Conservation (phyloP, 179 eudicot genomes). For the Sideroxylon spinosum region DNA sequence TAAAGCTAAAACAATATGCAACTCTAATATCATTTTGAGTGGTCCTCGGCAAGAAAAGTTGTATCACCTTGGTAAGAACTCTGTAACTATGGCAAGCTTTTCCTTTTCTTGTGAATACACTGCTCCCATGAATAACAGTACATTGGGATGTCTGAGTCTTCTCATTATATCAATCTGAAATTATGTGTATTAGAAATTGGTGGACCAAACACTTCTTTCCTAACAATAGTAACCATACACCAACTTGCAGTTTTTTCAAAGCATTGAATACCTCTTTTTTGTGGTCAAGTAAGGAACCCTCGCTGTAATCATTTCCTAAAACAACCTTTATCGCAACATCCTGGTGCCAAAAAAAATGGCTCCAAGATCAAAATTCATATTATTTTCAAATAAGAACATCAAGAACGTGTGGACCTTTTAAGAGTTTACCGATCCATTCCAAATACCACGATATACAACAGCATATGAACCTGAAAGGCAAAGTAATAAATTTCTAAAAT, state of each 20-base stretch:
- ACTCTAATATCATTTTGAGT: background rate
- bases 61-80: slow-evolving; percentile 60
- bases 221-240: background rate
- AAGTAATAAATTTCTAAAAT: background rate
- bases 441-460: slow-evolving; percentile 65
- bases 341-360: slow-evolving; percentile 20
- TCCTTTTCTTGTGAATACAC: slow-evolving; percentile 60
- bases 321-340: slow-evolving; percentile 77
- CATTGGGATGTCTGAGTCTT: slow-evolving; percentile 76
- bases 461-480: slow-evolving; percentile 60
- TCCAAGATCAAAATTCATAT: background rate
- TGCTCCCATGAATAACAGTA: slow-evolving; percentile 79
- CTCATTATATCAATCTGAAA: slow-evolving; percentile 66
- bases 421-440: slow-evolving; percentile 73
- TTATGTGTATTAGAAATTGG: no score
- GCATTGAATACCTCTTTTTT: slow-evolving; percentile 53
- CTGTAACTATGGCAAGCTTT: slow-evolving; percentile 73
- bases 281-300: slow-evolving; percentile 48
- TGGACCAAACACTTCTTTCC: background rate
- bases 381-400: background rate
- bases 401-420: background rate
- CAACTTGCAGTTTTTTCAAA: background rate
- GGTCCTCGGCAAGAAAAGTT: background rate
- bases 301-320: slow-evolving; percentile 50
- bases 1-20: background rate